phyloP scores from a whole-genome alignment of 2,329 filamentous ascomycete genomes.

The Clonostachys chloroleuca region DNA sequence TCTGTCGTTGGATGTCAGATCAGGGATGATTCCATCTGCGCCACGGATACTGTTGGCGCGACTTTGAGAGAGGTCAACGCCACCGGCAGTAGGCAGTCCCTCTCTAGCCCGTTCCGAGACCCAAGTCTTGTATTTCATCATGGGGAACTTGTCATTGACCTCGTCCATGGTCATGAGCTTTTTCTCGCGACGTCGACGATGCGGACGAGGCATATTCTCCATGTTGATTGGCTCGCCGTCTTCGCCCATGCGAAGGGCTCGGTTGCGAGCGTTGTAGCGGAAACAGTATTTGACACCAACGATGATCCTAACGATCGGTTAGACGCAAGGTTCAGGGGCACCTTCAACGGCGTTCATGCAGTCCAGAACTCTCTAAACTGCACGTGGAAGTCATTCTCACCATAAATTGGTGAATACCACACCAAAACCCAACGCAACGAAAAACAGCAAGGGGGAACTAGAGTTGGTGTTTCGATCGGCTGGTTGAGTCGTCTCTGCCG shows the following conservation, averaged over 20 bases:
- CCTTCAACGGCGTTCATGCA: too few relatives aligned
- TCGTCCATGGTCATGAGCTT: conserved; percentile 99
- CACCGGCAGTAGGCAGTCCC: conserved; percentile 79
- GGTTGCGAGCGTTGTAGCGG: conserved; percentile 91
- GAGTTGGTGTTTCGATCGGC: conserved; percentile 15
- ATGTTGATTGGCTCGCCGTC: conserved; percentile 88
- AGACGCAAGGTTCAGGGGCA: neutral
- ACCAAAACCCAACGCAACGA: conserved; percentile 92
- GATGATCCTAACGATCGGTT: conserved; percentile 73
- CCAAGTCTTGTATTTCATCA: conserved; percentile 97
- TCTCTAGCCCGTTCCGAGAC: conserved; percentile 77
- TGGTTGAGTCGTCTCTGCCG: conserved; percentile 1
- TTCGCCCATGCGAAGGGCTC: conserved; percentile 70
- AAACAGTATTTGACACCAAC: conserved; percentile 99
- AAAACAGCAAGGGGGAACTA: conserved; percentile 60
- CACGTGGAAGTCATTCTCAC: conserved; percentile 48
- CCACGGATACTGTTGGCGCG: conserved; percentile 70
- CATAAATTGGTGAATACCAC: conserved; percentile 99
- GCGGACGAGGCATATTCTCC: conserved; percentile 77
- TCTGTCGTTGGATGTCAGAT: conserved; percentile 22
- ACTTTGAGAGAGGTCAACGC: conserved; percentile 72
- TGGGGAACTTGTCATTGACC: conserved; percentile 94
- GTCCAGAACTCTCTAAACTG: neutral
- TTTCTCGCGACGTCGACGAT: conserved; percentile 88
- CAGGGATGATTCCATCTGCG: conserved; percentile 50